Base-by-base conservation (phyloP, 1,284 basidiomycete genomes). In the Austroboletus novae-zelandiae region DNA sequence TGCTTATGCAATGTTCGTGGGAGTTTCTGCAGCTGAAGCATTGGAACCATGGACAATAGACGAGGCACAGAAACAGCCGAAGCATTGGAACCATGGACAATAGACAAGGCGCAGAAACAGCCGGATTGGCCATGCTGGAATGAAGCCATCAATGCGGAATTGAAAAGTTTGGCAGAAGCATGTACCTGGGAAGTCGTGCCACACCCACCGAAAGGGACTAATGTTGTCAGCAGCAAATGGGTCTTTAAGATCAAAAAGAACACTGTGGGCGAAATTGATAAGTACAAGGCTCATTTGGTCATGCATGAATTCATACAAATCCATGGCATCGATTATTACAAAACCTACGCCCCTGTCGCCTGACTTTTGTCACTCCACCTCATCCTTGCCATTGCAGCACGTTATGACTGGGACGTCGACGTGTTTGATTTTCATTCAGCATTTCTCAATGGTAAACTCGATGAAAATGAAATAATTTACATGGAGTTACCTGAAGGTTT, bases 181-280 rank as follows among this genome's bases (percentile, higher is more conserved):
- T 27, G 27, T 5, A 52, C 48, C 18, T 51, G 48, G 48, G 20
- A 51, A 1, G 4, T 52, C 1, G 5, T 40, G 25, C n/a, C 9
- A 1, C 0, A 11, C n/a, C 48, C 10, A 17, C 13, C n/a, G 2
- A 52, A 40, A 15, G 27, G 32, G 4, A 50, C 36, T 1, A 52
- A 52, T 1, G 1, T 43, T 1, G 14, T 52, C 2, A 7, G 36
- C 27, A 30, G 13, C 5, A 52, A 51, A 20, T 47, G 37, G 43
- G 39, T 50, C 13, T 50, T 48, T 30, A 48, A 51, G 1, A 42
- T 49, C 5, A 50, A 50, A 15, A 41, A 48, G 14, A 47, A 47
- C 5, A n/a, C 20, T 23, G 20, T 5, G 20, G 20, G 20, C 5
- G 20, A 23, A 23, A 23, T 23, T 23, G 20, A 23, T 23, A 23